Evolutionary conservation across 192 early-diverging fungal species (phyloP).

Genomic region (Coemansia sp.): DNA sequence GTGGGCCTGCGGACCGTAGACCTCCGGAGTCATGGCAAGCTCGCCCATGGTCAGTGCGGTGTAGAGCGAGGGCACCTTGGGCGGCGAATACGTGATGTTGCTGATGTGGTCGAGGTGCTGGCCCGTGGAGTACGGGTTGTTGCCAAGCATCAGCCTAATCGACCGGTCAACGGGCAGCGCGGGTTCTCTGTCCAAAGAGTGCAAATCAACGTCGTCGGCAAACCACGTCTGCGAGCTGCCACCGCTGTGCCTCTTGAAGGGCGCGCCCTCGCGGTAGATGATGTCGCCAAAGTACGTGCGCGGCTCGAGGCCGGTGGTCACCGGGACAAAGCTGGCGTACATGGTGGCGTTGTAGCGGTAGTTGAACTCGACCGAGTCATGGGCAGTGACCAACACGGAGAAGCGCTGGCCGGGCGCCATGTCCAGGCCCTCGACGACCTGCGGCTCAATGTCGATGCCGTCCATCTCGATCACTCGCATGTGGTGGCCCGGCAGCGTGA

Average conservation of each 20-base stretch:
- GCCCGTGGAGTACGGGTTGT: constrained; percentile 64
- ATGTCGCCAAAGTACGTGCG: constrained; percentile 59
- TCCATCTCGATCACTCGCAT: constrained; percentile 82
- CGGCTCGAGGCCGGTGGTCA: constrained; percentile 49
- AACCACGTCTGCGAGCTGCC: not conserved
- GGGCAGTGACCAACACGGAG: constrained; percentile 76
- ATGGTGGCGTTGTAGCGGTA: constrained; percentile 66
- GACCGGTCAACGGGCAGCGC: constrained; percentile 55
- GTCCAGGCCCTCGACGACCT: constrained; percentile 57
- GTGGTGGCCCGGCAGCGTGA: constrained; percentile 75
- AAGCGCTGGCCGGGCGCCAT: constrained; percentile 75
- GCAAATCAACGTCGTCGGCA: constrained; percentile 53
- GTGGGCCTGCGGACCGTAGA: constrained; percentile 68
- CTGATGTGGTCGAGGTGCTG: constrained; percentile 77
- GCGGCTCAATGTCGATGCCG: constrained; percentile 64
- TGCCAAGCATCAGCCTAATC: constrained; percentile 55
- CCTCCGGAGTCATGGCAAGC: constrained; percentile 49
- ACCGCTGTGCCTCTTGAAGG: constrained; percentile 24
- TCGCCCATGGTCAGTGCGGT: constrained; percentile 65
- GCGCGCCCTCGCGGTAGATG: constrained; percentile 61
- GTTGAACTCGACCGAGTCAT: constrained; percentile 61
- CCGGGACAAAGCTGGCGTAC: constrained; percentile 57
- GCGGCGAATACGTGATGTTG: constrained; percentile 64
- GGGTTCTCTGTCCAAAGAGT: constrained; percentile 53
- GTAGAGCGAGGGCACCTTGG: constrained; percentile 66